Evolutionary conservation across 108 stramenopile genomes (phyloP), one percentile per base, ranked within the genome.

Genomic region (Aurantiochytrium sp.): DNA sequence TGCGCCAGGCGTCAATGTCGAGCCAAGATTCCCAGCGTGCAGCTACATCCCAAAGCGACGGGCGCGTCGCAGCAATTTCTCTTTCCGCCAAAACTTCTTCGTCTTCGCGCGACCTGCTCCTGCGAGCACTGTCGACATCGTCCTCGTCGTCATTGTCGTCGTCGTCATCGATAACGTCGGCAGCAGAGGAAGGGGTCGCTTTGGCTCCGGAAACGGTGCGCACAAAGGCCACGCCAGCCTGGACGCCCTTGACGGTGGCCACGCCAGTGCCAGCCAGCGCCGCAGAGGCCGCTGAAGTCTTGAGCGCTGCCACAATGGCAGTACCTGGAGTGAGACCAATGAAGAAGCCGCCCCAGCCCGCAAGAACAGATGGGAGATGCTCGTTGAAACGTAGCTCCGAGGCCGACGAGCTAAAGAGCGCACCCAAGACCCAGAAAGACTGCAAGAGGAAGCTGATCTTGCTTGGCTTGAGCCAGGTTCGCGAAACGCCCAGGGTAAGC

Each of bases 401-500:
- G 23, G 49, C 73, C 21, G 73, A 47, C 10, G 73, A 53, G 73
- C 73, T 83, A 44, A 83, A 83, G 44, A 83, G 51, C 12, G 73
- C 73, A n/a, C 44, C 51, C 44, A 83, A 14, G 49, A 83, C 73
- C 73, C 73, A 83, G 51, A 83, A 18, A n/a, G 49, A 51, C 73
- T 83, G 73, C 73, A 83, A 12, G 5, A 83, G 21, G n/a, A 83
- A 83, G 51, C 73, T 83, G 10, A 83, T n/a, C 51, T 83, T 83
- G 51, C 49, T 83, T 12, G 73, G 73, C 51, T 83, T 83, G 49
- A 83, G 73, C 73, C 73, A 83, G 2, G 44, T 25, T 5, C 28
- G 23, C 1, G 73, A 83, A 51, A 83, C 45, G 10, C 73, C 73
- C 12, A 83, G 44, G 16, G 73, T 83, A 1, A 83, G 44, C 43